phyloP scores from a whole-genome alignment of 2,329 filamentous ascomycete species.

The Chaetomium olivaceum region DNA sequence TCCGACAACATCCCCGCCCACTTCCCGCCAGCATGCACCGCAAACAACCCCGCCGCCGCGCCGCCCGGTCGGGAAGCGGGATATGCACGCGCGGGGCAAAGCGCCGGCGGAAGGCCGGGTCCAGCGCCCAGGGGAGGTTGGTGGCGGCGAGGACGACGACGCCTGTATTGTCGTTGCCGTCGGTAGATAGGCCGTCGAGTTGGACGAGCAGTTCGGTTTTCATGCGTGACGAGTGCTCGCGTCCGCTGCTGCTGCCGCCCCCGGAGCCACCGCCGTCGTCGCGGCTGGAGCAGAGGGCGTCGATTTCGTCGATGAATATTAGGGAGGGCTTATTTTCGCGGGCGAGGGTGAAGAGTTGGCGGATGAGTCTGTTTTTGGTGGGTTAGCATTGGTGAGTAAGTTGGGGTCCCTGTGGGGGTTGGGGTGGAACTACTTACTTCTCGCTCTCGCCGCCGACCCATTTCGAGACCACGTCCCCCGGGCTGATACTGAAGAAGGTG shows the following conservation, averaged over 20 bases:
- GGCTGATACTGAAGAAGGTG: constrained; percentile 20
- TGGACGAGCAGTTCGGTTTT: constrained; percentile 16
- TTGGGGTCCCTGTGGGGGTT: background rate
- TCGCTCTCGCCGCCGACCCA: constrained; percentile 24
- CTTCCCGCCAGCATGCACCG: background rate
- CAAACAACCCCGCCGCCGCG: constrained; percentile 10
- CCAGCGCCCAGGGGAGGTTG: constrained; percentile 14
- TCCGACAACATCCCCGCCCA: background rate
- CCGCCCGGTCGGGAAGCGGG: constrained; percentile 10
- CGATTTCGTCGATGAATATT: constrained; percentile 39
- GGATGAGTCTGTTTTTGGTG: constrained; percentile 12
- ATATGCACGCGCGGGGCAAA: constrained; percentile 16
- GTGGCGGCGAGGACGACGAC: constrained; percentile 14
- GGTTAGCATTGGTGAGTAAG: background rate
- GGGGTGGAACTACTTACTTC: background rate
- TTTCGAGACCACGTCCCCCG: constrained; percentile 15
- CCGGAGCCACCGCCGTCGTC: constrained; percentile 40
- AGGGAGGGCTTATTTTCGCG: constrained; percentile 25
- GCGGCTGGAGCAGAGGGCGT: constrained; percentile 17
- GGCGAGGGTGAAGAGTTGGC: constrained; percentile 18
- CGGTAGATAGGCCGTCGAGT: constrained; percentile 60
- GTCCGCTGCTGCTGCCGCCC: constrained; percentile 56
- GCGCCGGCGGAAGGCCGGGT: constrained; percentile 16
- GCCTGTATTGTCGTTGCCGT: constrained; percentile 39
- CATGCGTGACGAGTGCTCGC: constrained; percentile 9